A percentile compares a stretch with the other conserved stretches of the same genome.
Conservation (phyloP, 306 rosid genomes). For the Quercus dentata region DNA sequence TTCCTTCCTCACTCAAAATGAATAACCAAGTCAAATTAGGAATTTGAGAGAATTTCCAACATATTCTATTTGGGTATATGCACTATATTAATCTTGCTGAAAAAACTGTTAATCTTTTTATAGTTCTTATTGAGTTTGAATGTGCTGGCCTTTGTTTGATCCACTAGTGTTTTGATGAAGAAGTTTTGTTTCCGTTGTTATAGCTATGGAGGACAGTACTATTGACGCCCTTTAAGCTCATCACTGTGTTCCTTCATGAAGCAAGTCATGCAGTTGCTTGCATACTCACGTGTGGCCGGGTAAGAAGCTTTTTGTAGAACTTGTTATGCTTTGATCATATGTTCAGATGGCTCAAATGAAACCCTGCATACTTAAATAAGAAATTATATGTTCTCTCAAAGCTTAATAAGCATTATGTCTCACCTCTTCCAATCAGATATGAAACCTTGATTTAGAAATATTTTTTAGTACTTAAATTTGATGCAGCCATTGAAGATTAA, state of each 20-base stretch:
- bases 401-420: not conserved
- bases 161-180: constrained; percentile 21
- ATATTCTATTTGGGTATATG: constrained; percentile 16
- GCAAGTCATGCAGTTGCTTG: constrained; percentile 95
- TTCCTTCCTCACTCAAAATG: no score
- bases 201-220: constrained; percentile 90
- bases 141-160: constrained; percentile 1
- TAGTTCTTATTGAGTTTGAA: constrained; percentile 2
- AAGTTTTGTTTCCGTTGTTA: constrained; percentile 33
- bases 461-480: not conserved
- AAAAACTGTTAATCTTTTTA: not conserved
- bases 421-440: not conserved
- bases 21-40: no score
- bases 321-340: constrained; percentile 22
- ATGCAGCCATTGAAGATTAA: no score
- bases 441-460: not conserved
- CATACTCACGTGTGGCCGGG: constrained; percentile 92
- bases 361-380: not conserved
- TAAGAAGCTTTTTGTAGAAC: constrained; percentile 19
- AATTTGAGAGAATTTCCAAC: not conserved
- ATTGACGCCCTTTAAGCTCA: constrained; percentile 93
- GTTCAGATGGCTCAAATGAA: not conserved
- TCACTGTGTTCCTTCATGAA: constrained; percentile 92
- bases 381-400: not conserved
- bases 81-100: constrained; percentile 9